Conservation (phyloP, 2,329 filamentous ascomycete genomes). For the Aspergillus awamori region DNA sequence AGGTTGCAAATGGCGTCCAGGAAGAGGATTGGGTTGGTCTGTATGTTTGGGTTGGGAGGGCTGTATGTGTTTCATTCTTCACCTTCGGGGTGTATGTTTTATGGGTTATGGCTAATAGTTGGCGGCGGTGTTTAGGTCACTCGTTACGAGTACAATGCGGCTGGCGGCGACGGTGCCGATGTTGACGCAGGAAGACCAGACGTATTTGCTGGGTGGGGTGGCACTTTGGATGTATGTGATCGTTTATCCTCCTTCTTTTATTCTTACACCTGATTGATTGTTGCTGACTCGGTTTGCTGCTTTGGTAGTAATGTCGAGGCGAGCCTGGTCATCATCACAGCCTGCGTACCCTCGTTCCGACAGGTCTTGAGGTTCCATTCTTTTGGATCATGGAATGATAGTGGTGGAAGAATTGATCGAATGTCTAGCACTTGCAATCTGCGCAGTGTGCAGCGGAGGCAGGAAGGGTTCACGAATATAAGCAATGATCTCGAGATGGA, state of each 20-base stretch:
- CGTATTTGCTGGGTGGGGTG: background rate
- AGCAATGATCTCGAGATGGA: conserved; percentile 2
- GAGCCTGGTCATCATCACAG: background rate
- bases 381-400: background rate
- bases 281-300: background rate
- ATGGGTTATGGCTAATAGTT: too few species aligned
- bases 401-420: background rate
- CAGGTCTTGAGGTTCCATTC: background rate
- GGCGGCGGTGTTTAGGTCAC: background rate
- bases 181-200: background rate
- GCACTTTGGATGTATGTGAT: background rate
- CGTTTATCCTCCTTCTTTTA: background rate
- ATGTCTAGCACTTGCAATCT: background rate
- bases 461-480: background rate
- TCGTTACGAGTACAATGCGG: background rate
- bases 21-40: background rate
- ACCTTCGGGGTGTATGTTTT: background rate
- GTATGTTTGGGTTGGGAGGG: conserved; percentile 2
- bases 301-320: conserved; percentile 1
- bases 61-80: background rate
- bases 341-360: background rate
- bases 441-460: conserved; percentile 2
- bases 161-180: background rate
- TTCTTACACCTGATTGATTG: background rate
- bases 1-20: background rate